phyloP scores from a whole-genome alignment of 495 filamentous ascomycete species.

The Platismatia glauca region DNA sequence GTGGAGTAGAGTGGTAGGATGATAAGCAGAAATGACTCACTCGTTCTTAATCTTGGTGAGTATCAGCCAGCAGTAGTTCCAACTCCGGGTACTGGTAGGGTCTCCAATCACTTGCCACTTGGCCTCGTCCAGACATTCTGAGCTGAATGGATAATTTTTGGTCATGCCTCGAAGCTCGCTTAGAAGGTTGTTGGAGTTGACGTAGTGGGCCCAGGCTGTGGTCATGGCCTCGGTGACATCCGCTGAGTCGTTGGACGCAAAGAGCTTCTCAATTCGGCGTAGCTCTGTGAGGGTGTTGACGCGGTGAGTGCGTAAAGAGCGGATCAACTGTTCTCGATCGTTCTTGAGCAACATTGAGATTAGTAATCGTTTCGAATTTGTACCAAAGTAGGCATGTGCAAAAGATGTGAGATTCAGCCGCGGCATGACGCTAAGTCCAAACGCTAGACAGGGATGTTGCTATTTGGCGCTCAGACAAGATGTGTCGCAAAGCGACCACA shows the following conservation, averaged over 20 bases:
- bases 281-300: slow-evolving; percentile 69
- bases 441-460: slow-evolving; percentile 8
- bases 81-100: slow-evolving; percentile 56
- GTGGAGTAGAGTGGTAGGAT: not conserved
- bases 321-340: slow-evolving; percentile 42
- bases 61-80: slow-evolving; percentile 72
- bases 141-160: slow-evolving; percentile 62
- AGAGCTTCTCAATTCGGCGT: slow-evolving; percentile 61
- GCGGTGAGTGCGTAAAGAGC: slow-evolving; percentile 50
- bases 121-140: slow-evolving; percentile 57
- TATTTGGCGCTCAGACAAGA: not conserved
- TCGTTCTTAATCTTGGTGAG: slow-evolving; percentile 58
- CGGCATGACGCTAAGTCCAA: slow-evolving; percentile 6
- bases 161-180: slow-evolving; percentile 62
- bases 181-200: slow-evolving; percentile 64
- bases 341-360: slow-evolving; percentile 27
- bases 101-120: slow-evolving; percentile 57
- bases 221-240: slow-evolving; percentile 61
- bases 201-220: slow-evolving; percentile 63
- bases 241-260: slow-evolving; percentile 42
- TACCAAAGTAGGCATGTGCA: slow-evolving; percentile 3
- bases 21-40: slow-evolving; percentile 37
- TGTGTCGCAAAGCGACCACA: not conserved
- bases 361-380: slow-evolving; percentile 13
- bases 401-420: not conserved